phyloP scores from a whole-genome alignment of 2,329 filamentous ascomycete species.

The Cladophialophora immunda region DNA sequence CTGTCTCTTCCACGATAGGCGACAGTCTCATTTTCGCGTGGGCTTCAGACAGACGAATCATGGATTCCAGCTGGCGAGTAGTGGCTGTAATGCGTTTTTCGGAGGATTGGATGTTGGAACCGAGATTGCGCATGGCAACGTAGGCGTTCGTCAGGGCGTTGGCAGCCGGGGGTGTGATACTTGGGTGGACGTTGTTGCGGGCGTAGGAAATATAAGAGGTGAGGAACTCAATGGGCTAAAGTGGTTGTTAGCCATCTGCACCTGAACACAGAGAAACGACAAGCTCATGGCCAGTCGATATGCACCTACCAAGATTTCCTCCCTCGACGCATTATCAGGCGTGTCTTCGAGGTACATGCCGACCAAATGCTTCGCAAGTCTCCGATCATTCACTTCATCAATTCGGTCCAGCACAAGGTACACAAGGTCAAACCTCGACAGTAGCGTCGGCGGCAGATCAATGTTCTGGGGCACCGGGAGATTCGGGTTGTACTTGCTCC shows the following conservation, averaged over 20 bases:
- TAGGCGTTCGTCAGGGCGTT: conserved; percentile 86
- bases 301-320: conserved; percentile 79
- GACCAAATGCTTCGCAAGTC: conserved; percentile 88
- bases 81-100: conserved; percentile 98
- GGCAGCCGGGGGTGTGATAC: conserved; percentile 80
- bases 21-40: conserved; percentile 97
- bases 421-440: conserved; percentile 95
- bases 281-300: neutral
- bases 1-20: conserved; percentile 75
- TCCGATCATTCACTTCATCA: conserved; percentile 87
- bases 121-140: conserved; percentile 92
- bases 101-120: conserved; percentile 82
- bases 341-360: conserved; percentile 97
- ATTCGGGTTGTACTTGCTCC: conserved; percentile 96
- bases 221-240: conserved; percentile 87
- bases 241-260: conserved; percentile 27
- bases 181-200: conserved; percentile 82
- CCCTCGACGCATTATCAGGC: conserved; percentile 79
- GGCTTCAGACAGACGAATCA: conserved; percentile 96
- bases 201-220: conserved; percentile 98
- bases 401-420: conserved; percentile 95
- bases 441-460: conserved; percentile 90
- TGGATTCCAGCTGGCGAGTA: conserved; percentile 93
- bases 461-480: conserved; percentile 97
- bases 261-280: neutral